These are phyloP conservation scores for Kluyveromyces wickerhamii DNA, from an alignment of 805 yeast species.

Conservation along the genomic window DNA sequence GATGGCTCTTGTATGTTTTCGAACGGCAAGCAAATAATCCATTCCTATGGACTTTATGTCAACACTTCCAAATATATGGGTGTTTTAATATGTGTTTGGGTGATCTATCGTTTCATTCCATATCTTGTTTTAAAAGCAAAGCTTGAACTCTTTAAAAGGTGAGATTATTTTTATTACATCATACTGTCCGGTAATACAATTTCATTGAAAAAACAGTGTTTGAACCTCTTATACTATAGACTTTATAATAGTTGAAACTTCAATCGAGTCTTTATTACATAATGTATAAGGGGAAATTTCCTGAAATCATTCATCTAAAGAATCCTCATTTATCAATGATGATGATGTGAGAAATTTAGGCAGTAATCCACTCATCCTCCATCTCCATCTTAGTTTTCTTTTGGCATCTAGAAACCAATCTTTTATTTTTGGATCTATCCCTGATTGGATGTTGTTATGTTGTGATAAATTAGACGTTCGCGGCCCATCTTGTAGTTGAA, in stretches of 20 bases:
- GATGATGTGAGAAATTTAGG: slow-evolving; percentile 27
- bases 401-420: slow-evolving; percentile 33
- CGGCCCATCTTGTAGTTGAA: slow-evolving; percentile 18
- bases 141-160: slow-evolving; percentile 25
- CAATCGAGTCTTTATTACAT: neutral
- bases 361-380: slow-evolving; percentile 41
- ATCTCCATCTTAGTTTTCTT: slow-evolving; percentile 41
- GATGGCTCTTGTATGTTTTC: slow-evolving; percentile 39
- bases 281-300: too few relatives aligned
- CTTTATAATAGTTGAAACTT: too few relatives aligned
- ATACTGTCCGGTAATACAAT: too few relatives aligned
- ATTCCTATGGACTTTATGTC: slow-evolving; percentile 39
- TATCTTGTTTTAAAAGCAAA: slow-evolving; percentile 21
- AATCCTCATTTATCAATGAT: neutral
- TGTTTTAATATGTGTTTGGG: slow-evolving; percentile 22
- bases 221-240: too few relatives aligned
- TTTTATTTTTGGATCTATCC: slow-evolving; percentile 16
- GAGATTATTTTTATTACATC: too few relatives aligned
- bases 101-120: slow-evolving; percentile 22
- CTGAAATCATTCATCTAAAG: too few relatives aligned
- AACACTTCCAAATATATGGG: slow-evolving; percentile 34
- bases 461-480: neutral
- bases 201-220: too few relatives aligned
- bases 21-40: slow-evolving; percentile 49
- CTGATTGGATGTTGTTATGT: slow-evolving; percentile 1